Percentiles rank a stretch among this genome's conserved stretches.
Conservation (phyloP, 148 eudicot species). For the Fagopyrum tataricum region DNA sequence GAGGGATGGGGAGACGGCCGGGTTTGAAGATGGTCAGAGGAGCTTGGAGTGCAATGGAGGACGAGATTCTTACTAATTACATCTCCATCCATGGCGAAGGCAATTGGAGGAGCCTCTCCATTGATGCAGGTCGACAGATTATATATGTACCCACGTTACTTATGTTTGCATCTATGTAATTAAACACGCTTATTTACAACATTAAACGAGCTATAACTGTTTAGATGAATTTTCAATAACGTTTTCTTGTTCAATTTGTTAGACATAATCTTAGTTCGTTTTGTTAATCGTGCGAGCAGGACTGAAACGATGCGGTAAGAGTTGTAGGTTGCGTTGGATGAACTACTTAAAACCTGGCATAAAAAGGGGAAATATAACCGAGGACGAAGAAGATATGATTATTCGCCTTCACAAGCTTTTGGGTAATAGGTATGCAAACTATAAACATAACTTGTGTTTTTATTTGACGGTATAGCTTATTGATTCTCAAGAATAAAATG, state of each 20-base stretch:
- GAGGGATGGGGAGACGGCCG: slow-evolving; percentile 12
- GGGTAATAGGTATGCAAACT: slow-evolving; percentile 25
- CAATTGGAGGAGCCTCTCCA: slow-evolving; percentile 12
- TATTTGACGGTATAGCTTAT: no score
- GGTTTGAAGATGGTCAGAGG: slow-evolving; percentile 4
- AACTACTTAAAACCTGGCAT: slow-evolving; percentile 35
- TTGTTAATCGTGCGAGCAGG: slow-evolving; percentile 12
- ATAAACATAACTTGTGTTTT: no score
- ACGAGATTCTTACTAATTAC: slow-evolving; percentile 15
- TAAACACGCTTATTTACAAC: no score
- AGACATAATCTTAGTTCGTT: background rate
- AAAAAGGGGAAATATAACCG: slow-evolving; percentile 33
- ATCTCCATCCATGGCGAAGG: slow-evolving; percentile 14
- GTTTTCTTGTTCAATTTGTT: no score
- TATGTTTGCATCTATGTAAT: no score
- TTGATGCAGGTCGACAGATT: slow-evolving; percentile 5
- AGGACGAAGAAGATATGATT: slow-evolving; percentile 36
- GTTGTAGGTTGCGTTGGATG: slow-evolving; percentile 36
- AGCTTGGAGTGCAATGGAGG: slow-evolving; percentile 17
- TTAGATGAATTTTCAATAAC: no score
- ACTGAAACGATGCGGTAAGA: slow-evolving; percentile 33
- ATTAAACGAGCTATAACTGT: no score
- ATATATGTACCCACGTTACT: no score
- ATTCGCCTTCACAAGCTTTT: slow-evolving; percentile 36
- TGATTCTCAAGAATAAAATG: no score